Conservation (phyloP, 257 asterid genomes). For the Solanum arcanum region DNA sequence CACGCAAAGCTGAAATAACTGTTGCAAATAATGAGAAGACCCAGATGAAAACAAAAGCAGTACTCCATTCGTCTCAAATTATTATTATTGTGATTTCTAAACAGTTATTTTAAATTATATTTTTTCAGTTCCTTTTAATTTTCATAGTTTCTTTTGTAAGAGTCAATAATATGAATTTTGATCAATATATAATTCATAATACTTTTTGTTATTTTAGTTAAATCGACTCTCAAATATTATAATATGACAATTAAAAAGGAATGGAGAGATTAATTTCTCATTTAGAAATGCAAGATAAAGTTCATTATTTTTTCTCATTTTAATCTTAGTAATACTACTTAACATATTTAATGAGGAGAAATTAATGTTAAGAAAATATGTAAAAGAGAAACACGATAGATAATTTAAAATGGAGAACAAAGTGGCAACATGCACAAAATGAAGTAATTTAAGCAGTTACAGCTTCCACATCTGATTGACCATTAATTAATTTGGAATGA, state of each 20-base stretch:
- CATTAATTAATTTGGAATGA: constrained; percentile 6
- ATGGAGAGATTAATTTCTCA: no score
- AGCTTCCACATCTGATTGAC: constrained; percentile 6
- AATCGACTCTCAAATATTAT: not conserved
- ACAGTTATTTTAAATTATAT: no score
- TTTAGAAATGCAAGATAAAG: not conserved
- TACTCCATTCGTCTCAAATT: not conserved
- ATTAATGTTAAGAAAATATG: not conserved
- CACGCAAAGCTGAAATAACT: constrained; percentile 38
- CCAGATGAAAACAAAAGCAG: constrained; percentile 1
- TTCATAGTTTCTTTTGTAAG: no score
- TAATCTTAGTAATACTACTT: not conserved
- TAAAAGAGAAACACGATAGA: not conserved
- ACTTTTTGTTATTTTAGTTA: no score
- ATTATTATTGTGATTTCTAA: no score
- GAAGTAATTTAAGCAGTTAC: constrained; percentile 2
- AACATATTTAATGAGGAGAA: not conserved
- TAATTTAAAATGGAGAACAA: not conserved
- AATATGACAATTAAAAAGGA: not conserved
- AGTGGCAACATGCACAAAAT: constrained; percentile 41
- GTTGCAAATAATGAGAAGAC: not conserved
- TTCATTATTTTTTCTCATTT: not conserved
- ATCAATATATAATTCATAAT: no score
- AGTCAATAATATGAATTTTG: not conserved
- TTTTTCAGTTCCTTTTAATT: no score